Conservation (phyloP, 768 basidiomycete genomes). For the Serpula lacrymans region DNA sequence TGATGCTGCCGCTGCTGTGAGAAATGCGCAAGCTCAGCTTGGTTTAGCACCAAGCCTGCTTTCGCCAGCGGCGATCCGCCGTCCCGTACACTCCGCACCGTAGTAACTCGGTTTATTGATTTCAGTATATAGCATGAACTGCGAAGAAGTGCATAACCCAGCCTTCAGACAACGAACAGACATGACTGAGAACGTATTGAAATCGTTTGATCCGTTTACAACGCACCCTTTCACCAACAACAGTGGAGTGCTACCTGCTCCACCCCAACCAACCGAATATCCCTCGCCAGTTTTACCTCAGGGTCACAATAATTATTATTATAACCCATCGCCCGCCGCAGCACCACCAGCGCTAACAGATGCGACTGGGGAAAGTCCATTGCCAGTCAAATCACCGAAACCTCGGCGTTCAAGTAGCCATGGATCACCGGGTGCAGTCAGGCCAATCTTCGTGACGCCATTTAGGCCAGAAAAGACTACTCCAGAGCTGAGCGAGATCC, state of each 20-base stretch:
- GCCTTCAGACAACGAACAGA: background rate
- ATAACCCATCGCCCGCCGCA: conserved; percentile 1
- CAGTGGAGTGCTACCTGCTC: conserved; percentile 25
- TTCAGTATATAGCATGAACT: too few species aligned
- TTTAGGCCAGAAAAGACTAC: conserved; percentile 51
- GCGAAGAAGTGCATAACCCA: background rate
- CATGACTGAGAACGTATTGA: conserved; percentile 29
- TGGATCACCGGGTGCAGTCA: conserved; percentile 1
- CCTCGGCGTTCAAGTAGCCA: background rate
- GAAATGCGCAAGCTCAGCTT: background rate
- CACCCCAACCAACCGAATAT: conserved; percentile 6
- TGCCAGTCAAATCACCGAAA: background rate
- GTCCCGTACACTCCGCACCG: background rate
- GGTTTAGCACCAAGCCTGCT: background rate
- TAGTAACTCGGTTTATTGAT: too few species aligned
- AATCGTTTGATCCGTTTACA: conserved; percentile 56
- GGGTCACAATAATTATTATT: too few species aligned
- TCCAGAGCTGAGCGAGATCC: conserved; percentile 49
- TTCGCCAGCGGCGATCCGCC: background rate
- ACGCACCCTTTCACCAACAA: conserved; percentile 55
- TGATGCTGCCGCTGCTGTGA: background rate
- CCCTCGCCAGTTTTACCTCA: too few species aligned
- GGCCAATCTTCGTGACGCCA: conserved; percentile 45
- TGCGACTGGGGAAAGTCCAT: background rate
- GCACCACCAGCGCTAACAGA: background rate